These are phyloP conservation scores for Solanum peruvianum DNA, from an alignment of 257 asterid species.

Conservation along the genomic window DNA sequence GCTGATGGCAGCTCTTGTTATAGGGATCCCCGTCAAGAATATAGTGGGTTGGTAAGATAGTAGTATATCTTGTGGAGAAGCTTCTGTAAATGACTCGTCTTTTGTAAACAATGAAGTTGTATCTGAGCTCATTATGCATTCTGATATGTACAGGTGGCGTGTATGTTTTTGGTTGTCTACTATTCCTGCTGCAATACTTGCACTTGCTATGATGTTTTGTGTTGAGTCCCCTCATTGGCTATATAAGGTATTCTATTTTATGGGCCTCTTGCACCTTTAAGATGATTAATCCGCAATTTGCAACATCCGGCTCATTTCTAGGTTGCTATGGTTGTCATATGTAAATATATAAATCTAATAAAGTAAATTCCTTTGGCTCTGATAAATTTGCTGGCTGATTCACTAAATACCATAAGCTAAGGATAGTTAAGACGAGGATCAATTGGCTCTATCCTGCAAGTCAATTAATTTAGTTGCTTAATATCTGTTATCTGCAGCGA, in stretches of 20 bases:
- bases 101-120: neutral
- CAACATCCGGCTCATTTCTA: neutral
- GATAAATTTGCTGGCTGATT: neutral
- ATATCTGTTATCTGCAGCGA: conserved; percentile 23
- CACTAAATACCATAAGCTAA: neutral
- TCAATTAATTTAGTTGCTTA: neutral
- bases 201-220: conserved; percentile 69
- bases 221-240: conserved; percentile 94
- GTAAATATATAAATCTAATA: neutral
- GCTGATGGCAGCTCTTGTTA: conserved; percentile 49
- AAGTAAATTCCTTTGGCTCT: neutral
- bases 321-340: neutral
- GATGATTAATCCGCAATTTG: neutral
- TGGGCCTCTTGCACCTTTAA: neutral
- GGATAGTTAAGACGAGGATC: neutral
- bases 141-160: conserved; percentile 70
- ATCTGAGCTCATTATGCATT: conserved; percentile 5
- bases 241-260: conserved; percentile 48
- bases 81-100: neutral
- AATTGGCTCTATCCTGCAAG: neutral
- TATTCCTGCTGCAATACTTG: conserved; percentile 67
- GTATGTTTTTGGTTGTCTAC: conserved; percentile 76
- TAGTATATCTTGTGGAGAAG: neutral
- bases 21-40: conserved; percentile 75
- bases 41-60: conserved; percentile 65